Conservation (phyloP, 2,329 filamentous ascomycete genomes). For the Didymosphaeria variabile region DNA sequence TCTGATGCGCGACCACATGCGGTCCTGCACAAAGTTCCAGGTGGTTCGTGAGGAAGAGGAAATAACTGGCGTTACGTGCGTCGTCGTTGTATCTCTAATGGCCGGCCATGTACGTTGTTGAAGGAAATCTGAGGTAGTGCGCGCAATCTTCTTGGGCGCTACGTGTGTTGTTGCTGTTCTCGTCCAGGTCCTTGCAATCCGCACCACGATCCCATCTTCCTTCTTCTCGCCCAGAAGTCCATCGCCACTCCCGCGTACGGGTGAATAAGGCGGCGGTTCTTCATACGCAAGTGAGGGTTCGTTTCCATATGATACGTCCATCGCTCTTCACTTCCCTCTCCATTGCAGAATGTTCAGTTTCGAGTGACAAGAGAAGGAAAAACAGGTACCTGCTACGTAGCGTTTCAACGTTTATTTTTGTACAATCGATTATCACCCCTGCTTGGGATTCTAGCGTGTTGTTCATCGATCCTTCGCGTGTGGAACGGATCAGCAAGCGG, state of each 20-base stretch:
- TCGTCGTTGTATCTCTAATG: neutral
- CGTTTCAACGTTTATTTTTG: neutral
- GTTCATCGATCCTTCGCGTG: conserved; percentile 4
- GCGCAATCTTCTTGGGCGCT: neutral
- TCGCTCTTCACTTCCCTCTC: neutral
- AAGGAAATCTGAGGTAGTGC: neutral
- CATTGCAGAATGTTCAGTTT: neutral
- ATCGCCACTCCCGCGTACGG: neutral
- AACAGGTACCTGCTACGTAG: neutral
- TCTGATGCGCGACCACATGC: conserved; percentile 8
- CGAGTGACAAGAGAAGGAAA: neutral
- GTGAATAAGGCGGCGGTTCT: conserved; percentile 7
- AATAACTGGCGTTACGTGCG: neutral
- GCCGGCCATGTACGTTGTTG: conserved; percentile 8
- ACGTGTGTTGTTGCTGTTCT: neutral
- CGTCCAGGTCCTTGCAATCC: conserved; percentile 7
- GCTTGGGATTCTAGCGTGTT: neutral
- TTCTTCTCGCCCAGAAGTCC: neutral
- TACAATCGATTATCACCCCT: neutral
- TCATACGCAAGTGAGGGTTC: conserved; percentile 5
- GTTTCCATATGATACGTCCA: conserved; percentile 5
- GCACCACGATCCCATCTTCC: conserved; percentile 3
- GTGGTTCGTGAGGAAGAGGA: neutral
- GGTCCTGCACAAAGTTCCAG: conserved; percentile 1
- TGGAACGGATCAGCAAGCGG: neutral